Percentiles rank a stretch among this genome's conserved stretches.
phyloP scores from a whole-genome alignment of 140 eudicot genomes.

The Erigeron philadelphicus region DNA sequence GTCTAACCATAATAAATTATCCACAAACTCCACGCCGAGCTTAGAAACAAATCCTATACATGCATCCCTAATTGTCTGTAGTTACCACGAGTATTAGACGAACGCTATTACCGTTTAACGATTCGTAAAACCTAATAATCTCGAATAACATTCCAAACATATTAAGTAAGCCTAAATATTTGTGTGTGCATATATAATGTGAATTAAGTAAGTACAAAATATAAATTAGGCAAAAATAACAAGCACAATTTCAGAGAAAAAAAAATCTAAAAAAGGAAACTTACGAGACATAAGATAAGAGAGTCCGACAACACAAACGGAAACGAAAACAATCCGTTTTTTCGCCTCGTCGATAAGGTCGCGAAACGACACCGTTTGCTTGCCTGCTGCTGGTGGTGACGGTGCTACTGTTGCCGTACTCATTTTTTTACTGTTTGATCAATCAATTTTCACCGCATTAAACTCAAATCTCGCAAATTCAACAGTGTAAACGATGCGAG shows the following conservation, averaged over 20 bases:
- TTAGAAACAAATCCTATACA: slow-evolving; percentile 1
- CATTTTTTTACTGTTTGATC: slow-evolving; percentile 42
- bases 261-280: slow-evolving; percentile 29
- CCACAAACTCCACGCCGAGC: neutral
- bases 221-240: neutral
- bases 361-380: slow-evolving; percentile 53
- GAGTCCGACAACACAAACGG: slow-evolving; percentile 69
- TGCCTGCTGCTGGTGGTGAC: no score
- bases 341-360: slow-evolving; percentile 92
- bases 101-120: neutral
- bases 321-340: slow-evolving; percentile 74
- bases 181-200: neutral
- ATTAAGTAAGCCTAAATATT: neutral
- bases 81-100: neutral
- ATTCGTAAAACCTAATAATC: neutral
- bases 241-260: slow-evolving; percentile 1
- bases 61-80: neutral
- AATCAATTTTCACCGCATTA: slow-evolving; percentile 9
- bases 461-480: slow-evolving; percentile 9
- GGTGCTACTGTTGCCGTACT: slow-evolving; percentile 24
- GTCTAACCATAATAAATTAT: slow-evolving; percentile 1
- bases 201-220: neutral
- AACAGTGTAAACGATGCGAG: slow-evolving; percentile 10
- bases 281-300: slow-evolving; percentile 95
- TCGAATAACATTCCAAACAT: neutral